A percentile compares a stretch with the other conserved stretches of the same genome.
Conservation (phyloP, 192 early-diverging fungal species). For the Entomortierella beljakovae region DNA sequence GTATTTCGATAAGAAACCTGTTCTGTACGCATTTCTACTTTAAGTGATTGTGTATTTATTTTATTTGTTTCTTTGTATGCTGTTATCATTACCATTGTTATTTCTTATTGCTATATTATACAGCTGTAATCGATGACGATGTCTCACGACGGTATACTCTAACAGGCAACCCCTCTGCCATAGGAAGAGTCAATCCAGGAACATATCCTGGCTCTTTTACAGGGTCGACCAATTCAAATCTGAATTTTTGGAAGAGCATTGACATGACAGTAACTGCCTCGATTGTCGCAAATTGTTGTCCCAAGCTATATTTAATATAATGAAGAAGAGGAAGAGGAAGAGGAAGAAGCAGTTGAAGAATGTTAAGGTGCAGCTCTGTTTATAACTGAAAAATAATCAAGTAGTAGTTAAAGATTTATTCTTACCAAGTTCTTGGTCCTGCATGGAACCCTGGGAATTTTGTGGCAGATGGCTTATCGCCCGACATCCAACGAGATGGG, state of each 20-base stretch:
- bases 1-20: too few relatives aligned
- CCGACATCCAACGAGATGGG: conserved; percentile 58
- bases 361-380: background rate
- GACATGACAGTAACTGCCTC: conserved; percentile 46
- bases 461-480: conserved; percentile 42
- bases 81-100: too few relatives aligned
- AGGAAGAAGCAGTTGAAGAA: background rate
- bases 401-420: background rate
- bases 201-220: conserved; percentile 25
- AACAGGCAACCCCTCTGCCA: conserved; percentile 41
- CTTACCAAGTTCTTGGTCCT: conserved; percentile 61
- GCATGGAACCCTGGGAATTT: conserved; percentile 68
- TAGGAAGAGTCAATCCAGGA: conserved; percentile 44
- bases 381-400: background rate
- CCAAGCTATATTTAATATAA: conserved; percentile 18
- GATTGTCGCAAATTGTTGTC: conserved; percentile 58
- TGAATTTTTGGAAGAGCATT: conserved; percentile 45
- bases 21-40: too few relatives aligned
- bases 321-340: conserved; percentile 1
- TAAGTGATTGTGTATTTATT: too few relatives aligned
- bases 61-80: too few relatives aligned
- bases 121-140: background rate
- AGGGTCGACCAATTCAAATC: conserved; percentile 50
- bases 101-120: background rate
- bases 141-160: conserved; percentile 25